Percentiles rank a stretch among this genome's conserved stretches.
Evolutionary conservation across 495 filamentous ascomycete species (phyloP).

Genomic region (Podospora australis): DNA sequence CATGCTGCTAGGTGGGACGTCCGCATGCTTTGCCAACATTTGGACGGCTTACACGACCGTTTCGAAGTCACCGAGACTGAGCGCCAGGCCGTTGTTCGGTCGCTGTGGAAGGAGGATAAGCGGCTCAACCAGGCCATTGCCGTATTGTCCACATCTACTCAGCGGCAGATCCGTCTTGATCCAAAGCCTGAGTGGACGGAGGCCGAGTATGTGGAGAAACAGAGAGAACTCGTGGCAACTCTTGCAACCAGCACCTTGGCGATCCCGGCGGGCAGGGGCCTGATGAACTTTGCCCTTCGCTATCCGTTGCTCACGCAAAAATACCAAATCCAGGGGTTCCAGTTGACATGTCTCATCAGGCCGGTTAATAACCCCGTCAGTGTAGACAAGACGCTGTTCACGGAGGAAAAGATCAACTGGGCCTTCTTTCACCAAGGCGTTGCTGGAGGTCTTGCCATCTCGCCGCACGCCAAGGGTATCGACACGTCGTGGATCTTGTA

Average conservation of each 20-base stretch:
- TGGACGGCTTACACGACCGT: constrained; percentile 32
- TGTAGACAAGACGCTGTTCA: constrained; percentile 74
- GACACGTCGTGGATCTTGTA: constrained; percentile 98
- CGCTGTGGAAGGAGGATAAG: constrained; percentile 87
- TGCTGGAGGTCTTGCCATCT: constrained; percentile 82
- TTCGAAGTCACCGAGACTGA: constrained; percentile 52
- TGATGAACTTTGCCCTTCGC: constrained; percentile 77
- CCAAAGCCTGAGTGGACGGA: constrained; percentile 77
- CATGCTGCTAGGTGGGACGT: constrained; percentile 67
- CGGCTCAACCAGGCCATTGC: constrained; percentile 74
- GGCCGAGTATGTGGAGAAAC: constrained; percentile 80
- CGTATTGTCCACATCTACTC: constrained; percentile 70
- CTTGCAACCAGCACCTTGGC: constrained; percentile 83
- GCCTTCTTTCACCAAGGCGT: constrained; percentile 97
- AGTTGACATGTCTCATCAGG: constrained; percentile 79
- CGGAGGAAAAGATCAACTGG: constrained; percentile 95
- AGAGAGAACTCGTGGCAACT: constrained; percentile 79
- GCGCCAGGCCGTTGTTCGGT: constrained; percentile 67
- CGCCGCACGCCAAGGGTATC: constrained; percentile 82
- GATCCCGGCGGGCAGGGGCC: constrained; percentile 73
- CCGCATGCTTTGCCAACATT: constrained; percentile 52
- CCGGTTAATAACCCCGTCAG: constrained; percentile 83
- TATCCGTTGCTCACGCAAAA: constrained; percentile 86
- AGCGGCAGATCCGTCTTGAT: constrained; percentile 67
- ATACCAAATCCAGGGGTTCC: constrained; percentile 79